Base-by-base conservation (phyloP, 192 early-diverging fungal genomes). In the Entomortierella chlamydospora region DNA sequence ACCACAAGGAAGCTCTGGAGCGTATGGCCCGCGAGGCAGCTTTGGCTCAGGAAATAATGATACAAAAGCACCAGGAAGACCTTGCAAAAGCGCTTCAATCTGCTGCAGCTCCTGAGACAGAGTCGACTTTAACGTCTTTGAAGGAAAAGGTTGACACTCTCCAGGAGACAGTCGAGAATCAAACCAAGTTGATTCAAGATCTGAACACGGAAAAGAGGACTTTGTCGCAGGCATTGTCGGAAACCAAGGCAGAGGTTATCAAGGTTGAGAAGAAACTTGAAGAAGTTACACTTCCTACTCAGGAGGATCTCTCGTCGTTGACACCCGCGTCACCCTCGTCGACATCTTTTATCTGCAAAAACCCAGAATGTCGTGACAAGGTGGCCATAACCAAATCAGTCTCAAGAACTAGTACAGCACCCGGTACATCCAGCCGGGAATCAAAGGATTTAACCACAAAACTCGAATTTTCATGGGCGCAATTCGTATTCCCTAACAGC, bases 391-490 rank as follows among this genome's bases (percentile, higher is more conserved):
- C 45, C 15, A 64, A 26, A 0, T 30, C 57, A 41, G 65, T 55
- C 3, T 49, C 45, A 28, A 51, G 39, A 22, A 54, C 59, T 17
- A 6, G 18, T 31, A 26, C 51, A n/a, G 22, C 51, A 4, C 29
- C 22, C 26, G 25, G n/a, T n/a, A n/a, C n/a, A n/a, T n/a, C n/a
- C 8, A 23, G n/a, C 11, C 31, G 30, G 33, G 34, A 6, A 8
- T 39, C 56, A n/a, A 57, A 66, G 26, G 57, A 30, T 5, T 20
- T 47, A 20, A 34, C 66, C 1, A 51, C 68, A 0, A 58, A 47
- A 34, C 31, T 43, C 41, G 76, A 79, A 56, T 66, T 66, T 29
- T 60, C 74, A 0, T 79, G 76, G 72, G 59, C 72, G 0, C 58
- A 67, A 23, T 73, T 73, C 23, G 42, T 74, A 25, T 67, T 62